Evolutionary conservation across 1,284 basidiomycete genomes (phyloP).

Genomic region (Ceratobasidium sp.): DNA sequence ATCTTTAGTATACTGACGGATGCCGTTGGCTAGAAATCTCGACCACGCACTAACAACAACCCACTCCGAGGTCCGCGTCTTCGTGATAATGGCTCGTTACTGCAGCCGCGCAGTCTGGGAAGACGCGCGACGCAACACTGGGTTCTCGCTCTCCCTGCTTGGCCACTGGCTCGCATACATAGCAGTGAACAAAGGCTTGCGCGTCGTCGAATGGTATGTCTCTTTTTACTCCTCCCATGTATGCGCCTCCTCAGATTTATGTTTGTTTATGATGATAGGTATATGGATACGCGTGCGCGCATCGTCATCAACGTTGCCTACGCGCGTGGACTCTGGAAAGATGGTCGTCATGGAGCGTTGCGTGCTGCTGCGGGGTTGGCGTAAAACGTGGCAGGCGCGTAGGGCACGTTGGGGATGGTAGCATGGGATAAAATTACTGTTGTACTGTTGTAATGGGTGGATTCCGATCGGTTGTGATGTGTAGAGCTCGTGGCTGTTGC

Average conservation of each 20-base stretch:
- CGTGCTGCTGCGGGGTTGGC: constrained; percentile 72
- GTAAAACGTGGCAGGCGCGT: background rate
- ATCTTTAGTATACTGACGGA: background rate
- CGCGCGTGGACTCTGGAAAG: constrained; percentile 67
- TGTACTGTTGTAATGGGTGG: too few relatives aligned
- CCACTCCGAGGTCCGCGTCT: constrained; percentile 74
- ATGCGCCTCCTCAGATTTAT: constrained; percentile 9
- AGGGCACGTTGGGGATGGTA: background rate
- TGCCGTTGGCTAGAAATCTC: constrained; percentile 62
- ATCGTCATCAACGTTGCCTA: constrained; percentile 71
- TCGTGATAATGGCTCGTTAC: constrained; percentile 91
- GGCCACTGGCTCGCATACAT: constrained; percentile 62
- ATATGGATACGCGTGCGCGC: constrained; percentile 74
- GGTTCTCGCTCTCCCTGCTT: constrained; percentile 40
- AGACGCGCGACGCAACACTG: constrained; percentile 73
- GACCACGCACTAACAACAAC: constrained; percentile 78
- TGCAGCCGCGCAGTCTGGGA: constrained; percentile 87
- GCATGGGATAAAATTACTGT: background rate
- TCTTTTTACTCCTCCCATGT: too few relatives aligned
- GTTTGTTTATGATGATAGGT: constrained; percentile 55
- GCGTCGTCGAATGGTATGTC: constrained; percentile 51
- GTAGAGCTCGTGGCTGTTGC: constrained; percentile 21
- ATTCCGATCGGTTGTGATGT: constrained; percentile 1
- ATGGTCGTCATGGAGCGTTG: constrained; percentile 71
- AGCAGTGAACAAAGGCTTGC: constrained; percentile 58